These are phyloP conservation scores for Cardamine occulta DNA, from an alignment of 345 rosid species.

Conservation along the genomic window DNA sequence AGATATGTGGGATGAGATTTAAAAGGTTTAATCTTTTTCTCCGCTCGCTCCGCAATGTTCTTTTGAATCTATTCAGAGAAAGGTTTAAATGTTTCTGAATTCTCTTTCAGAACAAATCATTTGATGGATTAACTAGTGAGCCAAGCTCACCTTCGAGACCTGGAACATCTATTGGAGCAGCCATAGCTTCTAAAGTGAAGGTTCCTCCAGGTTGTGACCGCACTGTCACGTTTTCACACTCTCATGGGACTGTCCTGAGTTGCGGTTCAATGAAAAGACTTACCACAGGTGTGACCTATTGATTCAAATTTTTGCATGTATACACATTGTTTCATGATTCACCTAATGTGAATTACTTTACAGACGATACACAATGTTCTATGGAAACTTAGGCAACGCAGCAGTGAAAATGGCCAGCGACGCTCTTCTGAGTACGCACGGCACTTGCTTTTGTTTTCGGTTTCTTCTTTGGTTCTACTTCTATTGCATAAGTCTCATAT, in stretches of 20 bases:
- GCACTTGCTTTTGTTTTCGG: neutral
- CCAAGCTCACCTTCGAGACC: constrained; percentile 55
- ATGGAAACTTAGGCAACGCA: constrained; percentile 65
- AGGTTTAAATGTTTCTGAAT: neutral
- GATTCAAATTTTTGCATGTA: neutral
- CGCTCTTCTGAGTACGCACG: constrained; percentile 59
- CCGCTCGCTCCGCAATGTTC: neutral
- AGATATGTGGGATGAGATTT: neutral
- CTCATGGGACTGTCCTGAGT: constrained; percentile 89
- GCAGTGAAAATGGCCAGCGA: constrained; percentile 68
- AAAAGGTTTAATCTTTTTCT: neutral
- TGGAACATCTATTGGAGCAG: constrained; percentile 84
- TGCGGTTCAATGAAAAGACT: constrained; percentile 60
- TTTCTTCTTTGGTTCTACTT: neutral
- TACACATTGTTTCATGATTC: neutral
- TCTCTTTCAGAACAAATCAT: constrained; percentile 56
- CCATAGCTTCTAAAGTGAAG: constrained; percentile 66
- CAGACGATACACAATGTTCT: constrained; percentile 82
- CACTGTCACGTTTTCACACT: constrained; percentile 64
- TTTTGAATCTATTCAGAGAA: neutral
- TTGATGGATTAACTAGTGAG: constrained; percentile 50
- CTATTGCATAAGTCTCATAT: neutral
- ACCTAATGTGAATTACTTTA: neutral
- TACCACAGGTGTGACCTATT: constrained; percentile 60
- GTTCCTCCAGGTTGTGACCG: constrained; percentile 53